Conservation (phyloP, 768 basidiomycete genomes). For the Amanita pallidorosea region DNA sequence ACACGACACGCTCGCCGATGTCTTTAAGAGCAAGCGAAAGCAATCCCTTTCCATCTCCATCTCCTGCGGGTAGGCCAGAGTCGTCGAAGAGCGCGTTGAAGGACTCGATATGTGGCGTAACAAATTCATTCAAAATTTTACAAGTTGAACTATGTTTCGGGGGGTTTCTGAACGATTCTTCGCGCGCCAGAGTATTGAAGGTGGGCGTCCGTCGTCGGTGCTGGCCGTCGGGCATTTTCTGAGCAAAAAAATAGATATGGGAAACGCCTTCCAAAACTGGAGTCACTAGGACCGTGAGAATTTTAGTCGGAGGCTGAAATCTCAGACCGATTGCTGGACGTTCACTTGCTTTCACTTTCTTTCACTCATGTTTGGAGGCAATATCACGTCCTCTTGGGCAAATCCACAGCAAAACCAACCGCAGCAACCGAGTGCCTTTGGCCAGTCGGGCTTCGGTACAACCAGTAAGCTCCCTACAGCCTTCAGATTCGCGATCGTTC, state of each 20-base stretch:
- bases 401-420: slow-evolving; percentile 59
- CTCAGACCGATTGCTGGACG: slow-evolving; percentile 6
- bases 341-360: slow-evolving; percentile 8
- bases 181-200: slow-evolving; percentile 76
- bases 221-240: slow-evolving; percentile 39
- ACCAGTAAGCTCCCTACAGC: slow-evolving; percentile 28
- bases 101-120: slow-evolving; percentile 87
- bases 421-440: slow-evolving; percentile 54
- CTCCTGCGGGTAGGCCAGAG: slow-evolving; percentile 63
- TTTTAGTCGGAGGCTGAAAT: slow-evolving; percentile 5
- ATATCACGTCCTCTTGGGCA: slow-evolving; percentile 56
- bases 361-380: slow-evolving; percentile 33
- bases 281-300: background rate
- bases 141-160: slow-evolving; percentile 57
- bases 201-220: slow-evolving; percentile 29
- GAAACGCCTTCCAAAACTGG: background rate
- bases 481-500: slow-evolving; percentile 10
- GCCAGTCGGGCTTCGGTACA: slow-evolving; percentile 60
- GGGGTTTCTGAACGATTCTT: slow-evolving; percentile 70
- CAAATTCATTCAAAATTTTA: slow-evolving; percentile 84
- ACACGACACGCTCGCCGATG: slow-evolving; percentile 86
- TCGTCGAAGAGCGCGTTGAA: slow-evolving; percentile 97
- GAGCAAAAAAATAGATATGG: background rate
- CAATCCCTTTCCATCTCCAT: slow-evolving; percentile 72
- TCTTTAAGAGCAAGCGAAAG: slow-evolving; percentile 72